Conservation (phyloP, 805 yeast species). For the Clavispora vitiphila region DNA sequence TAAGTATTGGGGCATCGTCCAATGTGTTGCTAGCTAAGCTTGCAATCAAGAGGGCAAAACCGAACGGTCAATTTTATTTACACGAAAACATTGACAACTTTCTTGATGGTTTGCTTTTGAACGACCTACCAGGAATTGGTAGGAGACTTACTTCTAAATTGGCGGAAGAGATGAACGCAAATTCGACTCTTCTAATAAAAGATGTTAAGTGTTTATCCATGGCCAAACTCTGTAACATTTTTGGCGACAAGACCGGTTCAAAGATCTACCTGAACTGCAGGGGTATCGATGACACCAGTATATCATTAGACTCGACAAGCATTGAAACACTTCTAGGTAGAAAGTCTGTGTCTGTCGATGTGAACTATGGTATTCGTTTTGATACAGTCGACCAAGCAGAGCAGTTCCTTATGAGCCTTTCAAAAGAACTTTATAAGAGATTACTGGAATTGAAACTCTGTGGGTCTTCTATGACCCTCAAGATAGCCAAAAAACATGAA, state of each 20-base stretch:
- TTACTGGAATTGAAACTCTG: constrained; percentile 41
- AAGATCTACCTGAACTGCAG: constrained; percentile 55
- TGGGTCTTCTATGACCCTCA: constrained; percentile 60
- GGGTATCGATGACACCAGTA: constrained; percentile 64
- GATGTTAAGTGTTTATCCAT: constrained; percentile 35
- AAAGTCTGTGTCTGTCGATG: constrained; percentile 80
- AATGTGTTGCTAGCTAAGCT: constrained; percentile 77
- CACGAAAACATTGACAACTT: constrained; percentile 24
- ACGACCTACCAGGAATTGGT: constrained; percentile 63
- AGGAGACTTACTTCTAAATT: constrained; percentile 45
- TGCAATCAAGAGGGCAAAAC: constrained; percentile 72
- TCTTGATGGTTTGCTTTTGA: constrained; percentile 30
- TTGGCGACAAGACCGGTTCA: constrained; percentile 70
- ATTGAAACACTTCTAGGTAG: constrained; percentile 43
- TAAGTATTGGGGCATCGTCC: constrained; percentile 73
- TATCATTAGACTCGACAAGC: constrained; percentile 49
- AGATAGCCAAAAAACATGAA: constrained; percentile 57
- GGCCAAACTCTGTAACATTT: constrained; percentile 33
- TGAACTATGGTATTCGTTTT: constrained; percentile 87
- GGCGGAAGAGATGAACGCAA: constrained; percentile 14
- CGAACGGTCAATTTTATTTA: constrained; percentile 55
- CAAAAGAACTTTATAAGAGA: constrained; percentile 55
- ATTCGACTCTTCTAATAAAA: constrained; percentile 23
- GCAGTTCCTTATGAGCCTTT: constrained; percentile 51
- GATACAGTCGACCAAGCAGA: constrained; percentile 57